phyloP scores from a whole-genome alignment of 148 eudicot genomes.

The Vaccinium vitisidaea region DNA sequence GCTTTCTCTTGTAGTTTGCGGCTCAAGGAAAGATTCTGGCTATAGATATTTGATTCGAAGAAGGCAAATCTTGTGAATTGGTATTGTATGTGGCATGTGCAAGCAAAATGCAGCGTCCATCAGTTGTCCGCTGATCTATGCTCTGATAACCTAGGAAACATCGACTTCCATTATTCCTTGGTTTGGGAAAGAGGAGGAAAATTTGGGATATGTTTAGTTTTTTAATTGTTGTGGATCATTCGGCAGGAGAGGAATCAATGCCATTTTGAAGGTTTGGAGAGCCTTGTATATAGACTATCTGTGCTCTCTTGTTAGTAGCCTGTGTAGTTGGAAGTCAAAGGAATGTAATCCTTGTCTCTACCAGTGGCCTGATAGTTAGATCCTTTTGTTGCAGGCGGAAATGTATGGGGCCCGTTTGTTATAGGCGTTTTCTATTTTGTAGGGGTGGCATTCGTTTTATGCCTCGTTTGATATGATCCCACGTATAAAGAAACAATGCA shows the following conservation, averaged over 20 bases:
- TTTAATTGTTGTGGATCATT: not conserved
- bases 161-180: not conserved
- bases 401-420: not conserved
- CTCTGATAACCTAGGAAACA: not conserved
- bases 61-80: not conserved
- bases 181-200: not conserved
- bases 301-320: constrained; percentile 1
- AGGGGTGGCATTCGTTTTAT: not conserved
- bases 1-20: not conserved
- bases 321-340: not conserved
- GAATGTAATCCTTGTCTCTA: not conserved
- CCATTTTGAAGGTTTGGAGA: not conserved
- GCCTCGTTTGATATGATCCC: not conserved
- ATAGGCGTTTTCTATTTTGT: not conserved
- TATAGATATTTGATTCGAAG: too few relatives aligned
- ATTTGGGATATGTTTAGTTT: not conserved
- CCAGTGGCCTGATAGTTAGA: not conserved
- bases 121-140: not conserved
- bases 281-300: not conserved
- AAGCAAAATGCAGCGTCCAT: not conserved
- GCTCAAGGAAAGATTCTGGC: not conserved
- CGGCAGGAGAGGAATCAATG: not conserved
- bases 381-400: not conserved
- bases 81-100: not conserved
- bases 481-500: not conserved